Percentiles rank a stretch among this genome's conserved stretches.
These are phyloP conservation scores for Carex scoparia DNA, from an alignment of 176 grass and related monocot genomes.

Conservation along the genomic window DNA sequence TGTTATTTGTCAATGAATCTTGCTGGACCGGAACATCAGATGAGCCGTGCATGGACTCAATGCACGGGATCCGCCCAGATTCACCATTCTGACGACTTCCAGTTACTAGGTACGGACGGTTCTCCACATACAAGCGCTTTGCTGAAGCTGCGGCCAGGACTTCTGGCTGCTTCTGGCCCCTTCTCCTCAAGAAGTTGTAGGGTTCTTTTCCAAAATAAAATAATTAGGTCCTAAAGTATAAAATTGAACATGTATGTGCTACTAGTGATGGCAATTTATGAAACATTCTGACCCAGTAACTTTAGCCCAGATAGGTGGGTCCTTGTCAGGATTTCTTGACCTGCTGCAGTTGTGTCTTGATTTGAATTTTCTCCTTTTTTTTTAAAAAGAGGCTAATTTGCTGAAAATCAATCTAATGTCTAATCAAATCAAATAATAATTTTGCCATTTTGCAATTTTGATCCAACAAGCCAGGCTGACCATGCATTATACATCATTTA, in stretches of 20 bases:
- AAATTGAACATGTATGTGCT: slow-evolving; percentile 17
- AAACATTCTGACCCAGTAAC: neutral
- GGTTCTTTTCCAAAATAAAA: slow-evolving; percentile 56
- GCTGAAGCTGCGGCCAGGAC: slow-evolving; percentile 74
- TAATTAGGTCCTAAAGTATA: neutral
- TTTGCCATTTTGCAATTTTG: neutral
- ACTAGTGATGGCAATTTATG: neutral
- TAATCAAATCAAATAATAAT: neutral
- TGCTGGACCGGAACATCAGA: slow-evolving; percentile 42
- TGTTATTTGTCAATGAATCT: slow-evolving; percentile 40
- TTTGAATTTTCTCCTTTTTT: neutral
- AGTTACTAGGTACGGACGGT: slow-evolving; percentile 80
- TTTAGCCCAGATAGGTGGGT: neutral
- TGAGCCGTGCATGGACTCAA: slow-evolving; percentile 48
- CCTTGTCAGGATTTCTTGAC: neutral
- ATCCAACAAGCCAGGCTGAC: neutral
- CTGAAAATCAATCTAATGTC: neutral
- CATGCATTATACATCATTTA: neutral
- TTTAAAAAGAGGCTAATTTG: neutral
- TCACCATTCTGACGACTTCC: slow-evolving; percentile 68
- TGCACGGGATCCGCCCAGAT: slow-evolving; percentile 35
- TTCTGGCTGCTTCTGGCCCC: slow-evolving; percentile 96
- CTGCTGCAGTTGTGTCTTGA: neutral
- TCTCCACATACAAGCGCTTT: slow-evolving; percentile 90
- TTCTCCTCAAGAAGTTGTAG: slow-evolving; percentile 68